Percentiles rank a stretch among this genome's conserved stretches.
phyloP scores from a whole-genome alignment of 2,329 filamentous ascomycete species.

The Fusarium chaquense region DNA sequence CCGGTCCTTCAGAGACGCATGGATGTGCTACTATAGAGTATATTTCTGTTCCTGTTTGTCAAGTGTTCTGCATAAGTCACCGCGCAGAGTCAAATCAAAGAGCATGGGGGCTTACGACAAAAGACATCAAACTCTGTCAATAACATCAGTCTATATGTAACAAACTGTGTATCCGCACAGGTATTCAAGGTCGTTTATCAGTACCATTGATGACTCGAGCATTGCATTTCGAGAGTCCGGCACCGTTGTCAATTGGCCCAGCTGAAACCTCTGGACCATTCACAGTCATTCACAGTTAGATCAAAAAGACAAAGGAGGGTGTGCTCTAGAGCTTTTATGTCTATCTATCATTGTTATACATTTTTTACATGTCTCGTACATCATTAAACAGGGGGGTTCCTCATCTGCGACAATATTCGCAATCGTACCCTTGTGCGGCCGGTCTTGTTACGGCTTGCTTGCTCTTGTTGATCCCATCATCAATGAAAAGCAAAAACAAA shows the following conservation, averaged over 20 bases:
- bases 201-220: background rate
- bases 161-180: background rate
- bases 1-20: background rate
- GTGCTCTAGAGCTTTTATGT: background rate
- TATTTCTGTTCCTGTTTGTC: background rate
- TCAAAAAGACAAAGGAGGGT: background rate
- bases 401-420: background rate
- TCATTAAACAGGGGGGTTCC: background rate
- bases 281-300: background rate
- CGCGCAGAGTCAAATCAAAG: too few species aligned
- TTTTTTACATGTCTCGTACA: conserved; percentile 6
- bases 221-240: background rate
- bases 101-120: background rate
- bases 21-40: background rate
- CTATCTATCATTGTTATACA: conserved; percentile 8
- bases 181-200: background rate
- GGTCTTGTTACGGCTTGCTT: background rate
- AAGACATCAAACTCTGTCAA: background rate
- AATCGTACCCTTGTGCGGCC: background rate
- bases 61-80: background rate
- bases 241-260: background rate
- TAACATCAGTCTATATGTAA: background rate
- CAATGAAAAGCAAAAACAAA: background rate
- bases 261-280: background rate
- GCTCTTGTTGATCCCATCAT: background rate